phyloP scores from a whole-genome alignment of 768 basidiomycete genomes.

The Naganishia kalamii region DNA sequence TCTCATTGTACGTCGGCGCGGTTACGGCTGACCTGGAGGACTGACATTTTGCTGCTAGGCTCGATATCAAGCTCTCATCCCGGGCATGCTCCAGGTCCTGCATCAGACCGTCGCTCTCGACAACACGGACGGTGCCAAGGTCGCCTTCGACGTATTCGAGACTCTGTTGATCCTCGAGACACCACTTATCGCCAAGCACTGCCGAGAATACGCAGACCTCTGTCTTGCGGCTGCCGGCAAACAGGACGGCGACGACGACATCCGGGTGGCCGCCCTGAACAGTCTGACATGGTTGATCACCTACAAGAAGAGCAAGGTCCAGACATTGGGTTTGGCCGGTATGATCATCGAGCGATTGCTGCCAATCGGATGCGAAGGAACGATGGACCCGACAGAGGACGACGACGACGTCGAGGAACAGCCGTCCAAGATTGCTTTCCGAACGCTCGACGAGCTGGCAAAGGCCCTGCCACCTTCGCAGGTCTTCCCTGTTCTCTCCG shows the following conservation, averaged over 20 bases:
- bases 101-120: constrained; percentile 70
- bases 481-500: constrained; percentile 86
- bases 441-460: constrained; percentile 85
- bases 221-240: constrained; percentile 78
- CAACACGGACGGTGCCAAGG: constrained; percentile 74
- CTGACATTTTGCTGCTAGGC: constrained; percentile 14
- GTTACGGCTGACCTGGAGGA: background rate
- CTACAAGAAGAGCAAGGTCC: constrained; percentile 97
- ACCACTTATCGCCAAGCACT: constrained; percentile 82
- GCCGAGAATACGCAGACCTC: constrained; percentile 80
- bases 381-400: constrained; percentile 88
- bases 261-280: constrained; percentile 84
- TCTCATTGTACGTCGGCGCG: constrained; percentile 58
- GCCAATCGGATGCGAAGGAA: constrained; percentile 87
- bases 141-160: constrained; percentile 92
- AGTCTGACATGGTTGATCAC: constrained; percentile 94
- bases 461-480: constrained; percentile 88
- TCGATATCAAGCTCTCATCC: constrained; percentile 65
- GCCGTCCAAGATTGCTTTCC: constrained; percentile 56
- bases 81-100: constrained; percentile 80
- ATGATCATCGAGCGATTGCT: constrained; percentile 84
- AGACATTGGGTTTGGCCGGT: constrained; percentile 72
- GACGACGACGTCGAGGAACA: constrained; percentile 43
- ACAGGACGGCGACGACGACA: constrained; percentile 63
- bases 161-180: constrained; percentile 91